Percentiles rank a stretch among this genome's conserved stretches.
These are phyloP conservation scores for Terfezia claveryi DNA, from an alignment of 495 filamentous ascomycete genomes.

Conservation along the genomic window DNA sequence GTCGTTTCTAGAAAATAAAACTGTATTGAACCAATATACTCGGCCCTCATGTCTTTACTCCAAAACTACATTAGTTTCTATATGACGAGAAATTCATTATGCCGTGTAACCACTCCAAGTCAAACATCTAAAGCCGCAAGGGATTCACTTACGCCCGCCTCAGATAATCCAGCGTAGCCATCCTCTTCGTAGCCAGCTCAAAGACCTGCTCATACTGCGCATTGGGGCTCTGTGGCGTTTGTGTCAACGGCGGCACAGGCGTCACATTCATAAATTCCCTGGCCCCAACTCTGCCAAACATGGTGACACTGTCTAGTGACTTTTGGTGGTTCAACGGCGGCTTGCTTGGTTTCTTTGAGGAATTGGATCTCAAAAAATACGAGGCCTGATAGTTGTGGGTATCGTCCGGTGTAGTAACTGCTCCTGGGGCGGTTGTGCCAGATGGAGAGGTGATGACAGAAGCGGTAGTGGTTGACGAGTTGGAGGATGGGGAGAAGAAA, in stretches of 20 bases:
- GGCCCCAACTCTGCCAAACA: background rate
- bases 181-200: constrained; percentile 72
- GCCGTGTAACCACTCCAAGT: constrained; percentile 1
- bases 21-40: constrained; percentile 93
- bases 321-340: background rate
- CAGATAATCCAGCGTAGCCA: constrained; percentile 87
- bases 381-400: background rate
- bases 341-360: background rate
- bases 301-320: background rate
- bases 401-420: background rate
- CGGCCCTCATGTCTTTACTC: constrained; percentile 59
- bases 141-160: constrained; percentile 52
- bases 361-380: background rate
- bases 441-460: background rate
- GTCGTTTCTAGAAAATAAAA: constrained; percentile 70
- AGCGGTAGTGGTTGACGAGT: background rate
- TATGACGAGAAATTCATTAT: background rate
- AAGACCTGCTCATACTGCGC: constrained; percentile 66
- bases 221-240: constrained; percentile 37
- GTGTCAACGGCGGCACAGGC: background rate
- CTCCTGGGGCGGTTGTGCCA: background rate
- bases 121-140: background rate
- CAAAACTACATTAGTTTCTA: constrained; percentile 5
- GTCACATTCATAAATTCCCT: background rate
- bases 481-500: background rate